These are phyloP conservation scores for Exophiala spinifera DNA, from an alignment of 2,329 filamentous ascomycete genomes.

Conservation along the genomic window DNA sequence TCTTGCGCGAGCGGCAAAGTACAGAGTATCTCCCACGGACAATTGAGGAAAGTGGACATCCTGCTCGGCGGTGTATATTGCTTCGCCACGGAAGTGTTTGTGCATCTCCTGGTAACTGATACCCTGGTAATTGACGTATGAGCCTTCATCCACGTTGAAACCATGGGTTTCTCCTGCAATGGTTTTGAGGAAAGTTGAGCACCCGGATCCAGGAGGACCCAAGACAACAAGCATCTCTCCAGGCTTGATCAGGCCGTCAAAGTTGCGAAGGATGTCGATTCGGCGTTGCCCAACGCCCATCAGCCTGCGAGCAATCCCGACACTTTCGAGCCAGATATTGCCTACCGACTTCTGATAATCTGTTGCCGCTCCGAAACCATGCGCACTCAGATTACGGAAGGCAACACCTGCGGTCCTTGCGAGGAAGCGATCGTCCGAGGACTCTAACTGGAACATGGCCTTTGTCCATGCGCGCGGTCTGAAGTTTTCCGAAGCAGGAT, in stretches of 20 bases:
- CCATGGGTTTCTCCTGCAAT: conserved; percentile 78
- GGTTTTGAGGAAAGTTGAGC: conserved; percentile 79
- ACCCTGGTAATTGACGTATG: conserved; percentile 78
- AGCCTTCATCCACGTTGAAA: conserved; percentile 64
- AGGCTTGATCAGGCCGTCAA: conserved; percentile 60
- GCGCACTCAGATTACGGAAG: conserved; percentile 40
- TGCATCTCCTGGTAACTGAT: conserved; percentile 70
- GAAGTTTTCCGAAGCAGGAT: conserved; percentile 47
- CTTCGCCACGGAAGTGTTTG: conserved; percentile 73
- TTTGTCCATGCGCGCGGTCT: conserved; percentile 47
- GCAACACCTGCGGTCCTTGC: conserved; percentile 40
- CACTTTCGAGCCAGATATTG: conserved; percentile 41
- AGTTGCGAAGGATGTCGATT: conserved; percentile 61
- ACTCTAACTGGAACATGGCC: conserved; percentile 44
- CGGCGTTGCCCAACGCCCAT: conserved; percentile 36
- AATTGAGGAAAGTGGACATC: conserved; percentile 78
- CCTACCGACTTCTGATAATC: conserved; percentile 42
- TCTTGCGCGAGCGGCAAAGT: conserved; percentile 54
- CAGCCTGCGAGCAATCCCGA: conserved; percentile 31
- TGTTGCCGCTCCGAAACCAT: conserved; percentile 38
- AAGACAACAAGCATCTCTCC: conserved; percentile 59
- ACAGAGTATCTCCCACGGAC: conserved; percentile 72
- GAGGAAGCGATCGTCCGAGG: conserved; percentile 37
- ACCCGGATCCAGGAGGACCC: conserved; percentile 53
- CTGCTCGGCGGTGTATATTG: conserved; percentile 81